Evolutionary conservation across 2,329 filamentous ascomycete species (phyloP).

Genomic region (Aureobasidium sp.): DNA sequence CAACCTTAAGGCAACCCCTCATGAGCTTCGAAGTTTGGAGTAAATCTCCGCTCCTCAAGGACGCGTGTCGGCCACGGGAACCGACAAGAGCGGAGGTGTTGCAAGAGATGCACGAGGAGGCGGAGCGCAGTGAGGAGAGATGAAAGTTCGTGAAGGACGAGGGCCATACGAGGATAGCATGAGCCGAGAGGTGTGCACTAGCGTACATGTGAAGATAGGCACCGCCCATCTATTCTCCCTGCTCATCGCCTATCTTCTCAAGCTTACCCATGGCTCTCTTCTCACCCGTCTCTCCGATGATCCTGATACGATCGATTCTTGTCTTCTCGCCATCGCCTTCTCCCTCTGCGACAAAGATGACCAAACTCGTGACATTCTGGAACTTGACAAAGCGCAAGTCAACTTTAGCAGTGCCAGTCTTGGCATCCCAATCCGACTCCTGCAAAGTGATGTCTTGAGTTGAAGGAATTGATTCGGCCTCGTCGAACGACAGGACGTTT

Average conservation of each 20-base stretch:
- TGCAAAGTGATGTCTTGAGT: constrained; percentile 72
- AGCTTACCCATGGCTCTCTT: constrained; percentile 91
- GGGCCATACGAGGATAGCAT: neutral
- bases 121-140: neutral
- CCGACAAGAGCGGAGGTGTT: neutral
- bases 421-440: constrained; percentile 62
- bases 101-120: neutral
- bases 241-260: constrained; percentile 81
- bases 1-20: neutral
- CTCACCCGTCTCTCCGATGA: constrained; percentile 88
- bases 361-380: constrained; percentile 80
- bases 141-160: neutral
- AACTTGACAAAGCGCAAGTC: constrained; percentile 90
- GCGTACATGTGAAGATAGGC: neutral
- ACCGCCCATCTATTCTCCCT: constrained; percentile 41
- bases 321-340: constrained; percentile 78
- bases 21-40: neutral
- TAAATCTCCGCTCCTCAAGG: neutral
- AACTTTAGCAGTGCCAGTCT: constrained; percentile 43
- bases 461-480: constrained; percentile 76
- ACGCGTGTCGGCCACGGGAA: neutral
- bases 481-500: constrained; percentile 88
- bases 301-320: constrained; percentile 65
- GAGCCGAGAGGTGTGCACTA: neutral
- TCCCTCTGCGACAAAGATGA: constrained; percentile 78